Conservation (phyloP, 148 eudicot species). For the Chenopodium quinoa region DNA sequence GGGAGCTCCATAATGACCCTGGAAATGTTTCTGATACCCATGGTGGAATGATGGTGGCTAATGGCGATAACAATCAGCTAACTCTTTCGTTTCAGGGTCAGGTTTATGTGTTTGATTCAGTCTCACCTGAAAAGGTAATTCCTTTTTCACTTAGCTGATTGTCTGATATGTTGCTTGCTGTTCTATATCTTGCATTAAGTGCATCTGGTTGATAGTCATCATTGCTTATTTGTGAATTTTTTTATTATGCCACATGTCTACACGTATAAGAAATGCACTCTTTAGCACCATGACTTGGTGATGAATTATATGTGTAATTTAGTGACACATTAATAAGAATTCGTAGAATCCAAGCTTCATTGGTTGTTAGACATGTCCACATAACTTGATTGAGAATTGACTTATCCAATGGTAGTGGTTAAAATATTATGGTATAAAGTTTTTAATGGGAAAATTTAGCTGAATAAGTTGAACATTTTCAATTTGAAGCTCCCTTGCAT, state of each 20-base stretch:
- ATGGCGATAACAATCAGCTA: slow-evolving; percentile 57
- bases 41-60: slow-evolving; percentile 39
- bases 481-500: background rate
- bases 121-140: slow-evolving; percentile 71
- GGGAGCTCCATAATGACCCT: slow-evolving; percentile 47
- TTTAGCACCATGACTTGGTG: background rate
- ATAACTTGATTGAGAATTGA: background rate
- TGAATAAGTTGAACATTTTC: background rate
- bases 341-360: background rate
- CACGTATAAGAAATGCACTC: background rate
- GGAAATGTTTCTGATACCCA: slow-evolving; percentile 46
- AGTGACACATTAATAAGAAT: background rate
- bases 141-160: background rate
- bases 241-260: background rate
- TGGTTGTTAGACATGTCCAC: background rate
- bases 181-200: too few relatives aligned
- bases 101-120: slow-evolving; percentile 76
- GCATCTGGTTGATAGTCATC: background rate
- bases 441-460: background rate
- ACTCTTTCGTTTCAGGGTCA: slow-evolving; percentile 84
- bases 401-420: background rate
- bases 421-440: background rate
- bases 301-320: background rate
- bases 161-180: background rate
- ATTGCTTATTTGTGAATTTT: background rate